Base-by-base conservation (phyloP, 768 basidiomycete species). In the Filobasidium wieringae region DNA sequence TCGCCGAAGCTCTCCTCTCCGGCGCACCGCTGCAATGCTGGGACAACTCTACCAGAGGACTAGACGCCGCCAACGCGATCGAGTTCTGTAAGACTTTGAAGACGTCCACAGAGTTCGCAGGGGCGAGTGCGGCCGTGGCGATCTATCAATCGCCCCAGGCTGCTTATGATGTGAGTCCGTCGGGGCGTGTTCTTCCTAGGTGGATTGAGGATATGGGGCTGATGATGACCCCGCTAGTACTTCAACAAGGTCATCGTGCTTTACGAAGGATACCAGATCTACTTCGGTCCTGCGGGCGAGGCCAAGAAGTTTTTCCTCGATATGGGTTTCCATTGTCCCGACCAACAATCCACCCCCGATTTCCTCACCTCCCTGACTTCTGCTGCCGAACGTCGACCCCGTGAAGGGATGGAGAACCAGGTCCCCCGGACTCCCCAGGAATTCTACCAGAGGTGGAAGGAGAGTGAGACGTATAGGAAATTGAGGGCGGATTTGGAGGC, bases 321-420 rank as follows among this genome's bases (percentile, higher is more conserved):
- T 32, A 73, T 79, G 72, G 79, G 79, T 3, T 80, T 79, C 70
- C 60, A 74, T 14, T 77, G 76, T 54, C 72, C 75, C 1, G 74
- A 74, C 1, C 75, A 77, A 31, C 78, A 79, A 57, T 78, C 79
- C 17, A 76, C 76, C 7, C 77, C 78, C 51, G 79, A 80, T 62
- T 78, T 76, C 71, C 66, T 80, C 32, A 79, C 78, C 27, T 75
- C 74, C 26, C 70, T 77, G 60, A 78, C 90, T 2, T 87, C 88
- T 66, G 80, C 83, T 0, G 87, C 89, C 65, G 88, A 93, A 75
- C 85, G 89, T 26, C 84, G 83, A 68, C 84, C 86, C 64, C 80
- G 82, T 0, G 74, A 79, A 2, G 86, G 84, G 5, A 79, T 78
- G 24, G 81, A 82, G 12, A 61, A 63, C 0, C 78, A 83, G 61